Percentiles rank a stretch among this genome's conserved stretches.
Conservation (phyloP, 768 basidiomycete genomes). For the Boletus rubescentipes region DNA sequence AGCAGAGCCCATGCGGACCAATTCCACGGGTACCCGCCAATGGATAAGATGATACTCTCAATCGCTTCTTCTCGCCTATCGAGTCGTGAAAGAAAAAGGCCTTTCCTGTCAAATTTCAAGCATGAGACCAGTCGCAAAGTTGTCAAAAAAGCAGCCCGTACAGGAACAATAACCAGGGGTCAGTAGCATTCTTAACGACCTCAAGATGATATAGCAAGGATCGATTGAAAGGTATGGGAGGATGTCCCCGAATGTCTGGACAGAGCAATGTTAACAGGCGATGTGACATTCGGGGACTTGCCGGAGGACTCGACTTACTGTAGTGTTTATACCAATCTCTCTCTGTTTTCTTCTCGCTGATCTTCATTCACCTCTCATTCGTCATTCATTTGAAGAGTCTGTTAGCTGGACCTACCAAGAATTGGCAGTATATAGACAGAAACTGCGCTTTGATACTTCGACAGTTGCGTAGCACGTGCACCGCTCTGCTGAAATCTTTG, state of each 20-base stretch:
- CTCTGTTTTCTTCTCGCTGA: slow-evolving; percentile 78
- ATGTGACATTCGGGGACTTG: neutral
- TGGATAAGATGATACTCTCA: slow-evolving; percentile 72
- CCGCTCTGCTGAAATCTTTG: slow-evolving; percentile 76
- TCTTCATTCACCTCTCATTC: slow-evolving; percentile 42
- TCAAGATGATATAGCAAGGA: slow-evolving; percentile 58
- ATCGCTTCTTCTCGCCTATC: slow-evolving; percentile 84
- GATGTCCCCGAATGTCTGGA: slow-evolving; percentile 68
- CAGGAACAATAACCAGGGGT: slow-evolving; percentile 88
- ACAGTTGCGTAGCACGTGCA: slow-evolving; percentile 62
- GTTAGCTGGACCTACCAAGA: slow-evolving; percentile 61
- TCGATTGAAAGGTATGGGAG: slow-evolving; percentile 62
- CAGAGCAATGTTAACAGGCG: neutral
- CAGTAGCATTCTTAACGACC: slow-evolving; percentile 53
- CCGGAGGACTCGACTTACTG: slow-evolving; percentile 43
- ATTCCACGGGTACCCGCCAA: slow-evolving; percentile 83
- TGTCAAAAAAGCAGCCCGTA: slow-evolving; percentile 28
- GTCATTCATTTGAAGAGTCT: slow-evolving; percentile 5
- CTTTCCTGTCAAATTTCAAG: slow-evolving; percentile 55
- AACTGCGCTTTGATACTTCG: slow-evolving; percentile 74
- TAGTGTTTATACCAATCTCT: slow-evolving; percentile 84
- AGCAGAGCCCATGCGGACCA: slow-evolving; percentile 92
- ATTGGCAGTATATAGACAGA: slow-evolving; percentile 75
- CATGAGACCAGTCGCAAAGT: neutral
- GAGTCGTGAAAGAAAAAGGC: slow-evolving; percentile 76